Evolutionary conservation across 805 yeast genomes (phyloP), one percentile per base, ranked within the genome.

Genomic region (Myxozyma mucilagina): DNA sequence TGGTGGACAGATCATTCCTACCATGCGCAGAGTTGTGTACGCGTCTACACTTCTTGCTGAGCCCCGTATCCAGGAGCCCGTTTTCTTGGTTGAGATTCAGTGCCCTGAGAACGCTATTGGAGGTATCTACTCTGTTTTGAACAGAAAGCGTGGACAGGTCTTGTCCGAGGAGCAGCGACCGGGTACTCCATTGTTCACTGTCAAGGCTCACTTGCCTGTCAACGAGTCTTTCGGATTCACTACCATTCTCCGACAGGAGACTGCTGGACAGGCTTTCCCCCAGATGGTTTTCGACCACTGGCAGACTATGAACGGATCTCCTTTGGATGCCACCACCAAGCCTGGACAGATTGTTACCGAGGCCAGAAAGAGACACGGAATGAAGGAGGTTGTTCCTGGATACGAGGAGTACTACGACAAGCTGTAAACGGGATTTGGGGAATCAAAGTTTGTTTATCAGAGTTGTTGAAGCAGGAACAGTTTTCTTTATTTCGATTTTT

Each of bases 251-350:
- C 90, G 99, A 87, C 97, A 93, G 84, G 97, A 98, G 78, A 93
- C 99, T 77, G 97, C 97, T 89, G 99, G 99, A 82, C 99, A 93
- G 87, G 99, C 99, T 81, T 93, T 93, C 99, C 99, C 99, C 83
- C 98, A 93, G 85, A 86, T 94, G 96, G 96, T 94, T 81, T 94
- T 93, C 82, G 98, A 94, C 82, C 99, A 93, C 82, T 93, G 98
- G 98, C 83, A 90, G 71, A 80, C 90, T 74, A 83, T 94, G 84
- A 76, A 78, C 72, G 96, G 97, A 81, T 94, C 91, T 81, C 96
- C 96, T 78, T 82, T 88, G 72, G 98, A 93, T 82, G 87, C 92
- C 78, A 71, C 87, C 74, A 71, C 86, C 72, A 84, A 84, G 82
- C 84, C 88, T 73, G 88, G 88, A 80, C 77, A 74, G 70, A 84